Base-by-base conservation (phyloP, 78 protist genomes). In the Polysphondylium violaceum region DNA sequence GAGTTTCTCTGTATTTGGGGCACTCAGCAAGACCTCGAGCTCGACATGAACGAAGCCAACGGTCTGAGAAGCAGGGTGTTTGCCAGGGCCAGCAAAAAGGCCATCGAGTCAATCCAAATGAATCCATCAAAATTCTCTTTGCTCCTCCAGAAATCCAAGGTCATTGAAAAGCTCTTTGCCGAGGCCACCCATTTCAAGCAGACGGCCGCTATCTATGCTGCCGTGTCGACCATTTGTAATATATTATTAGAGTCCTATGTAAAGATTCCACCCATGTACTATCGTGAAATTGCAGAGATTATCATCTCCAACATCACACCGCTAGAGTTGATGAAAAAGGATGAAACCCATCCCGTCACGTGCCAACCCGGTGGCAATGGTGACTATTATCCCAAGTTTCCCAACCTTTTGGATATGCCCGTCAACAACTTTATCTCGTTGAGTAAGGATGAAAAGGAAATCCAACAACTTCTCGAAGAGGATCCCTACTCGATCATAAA, bases 1-100 rank as follows among this genome's bases (percentile, higher is more conserved):
- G 91, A 83, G n/a, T 83, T 83, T 27, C 72, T 83, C 31, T 83
- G 91, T 23, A 55, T 83, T 27, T 69, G 79, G 77, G 91, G 91
- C 33, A 83, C 78, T 1, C 58, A 60, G 0, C 23, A 36, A 14
- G 69, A 83, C n/a, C 41, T 55, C 17, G 76, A 56, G 0, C 35
- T 83, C 21, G 91, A 83, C 29, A 58, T 83, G 55, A 69, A 53
- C 51, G 91, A 83, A 17, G 91, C 91, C 3, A 83, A 83, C 58
- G 91, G 91, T 12, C 23, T 83, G 33, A 44, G 63, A 31, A 69
- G 91, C 16, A 53, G 59, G n/a, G 43, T 83, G 0, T 83, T 83
- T 31, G 11, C 25, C 33, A 74, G 91, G 35, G 91, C 91, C 7
- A 59, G 68, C 43, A 50, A 71, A 8, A 83, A 83, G 60, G 35